phyloP scores from a whole-genome alignment of 2,329 filamentous ascomycete genomes.

The Xylaria multiplex region DNA sequence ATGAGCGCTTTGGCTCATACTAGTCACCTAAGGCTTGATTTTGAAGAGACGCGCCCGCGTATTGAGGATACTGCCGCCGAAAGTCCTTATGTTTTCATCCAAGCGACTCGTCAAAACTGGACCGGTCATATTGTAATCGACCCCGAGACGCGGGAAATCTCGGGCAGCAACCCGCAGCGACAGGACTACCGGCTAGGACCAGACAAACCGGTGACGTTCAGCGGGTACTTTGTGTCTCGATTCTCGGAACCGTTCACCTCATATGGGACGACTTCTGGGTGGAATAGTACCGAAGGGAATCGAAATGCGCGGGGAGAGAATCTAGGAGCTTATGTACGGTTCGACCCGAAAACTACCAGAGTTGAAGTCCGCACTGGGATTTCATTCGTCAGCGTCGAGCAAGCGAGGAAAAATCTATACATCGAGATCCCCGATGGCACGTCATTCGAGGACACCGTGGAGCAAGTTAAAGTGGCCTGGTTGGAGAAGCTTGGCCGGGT shows the following conservation, averaged over 20 bases:
- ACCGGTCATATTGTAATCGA: constrained; percentile 56
- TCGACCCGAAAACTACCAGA: constrained; percentile 43
- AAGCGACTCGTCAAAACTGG: constrained; percentile 58
- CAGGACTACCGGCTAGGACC: constrained; percentile 59
- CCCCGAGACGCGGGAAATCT: constrained; percentile 51
- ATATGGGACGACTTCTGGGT: constrained; percentile 51
- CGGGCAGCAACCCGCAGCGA: constrained; percentile 56
- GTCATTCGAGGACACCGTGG: constrained; percentile 53
- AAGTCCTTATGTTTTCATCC: constrained; percentile 55
- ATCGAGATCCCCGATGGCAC: constrained; percentile 53
- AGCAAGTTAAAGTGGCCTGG: constrained; percentile 55
- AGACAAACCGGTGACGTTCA: constrained; percentile 53
- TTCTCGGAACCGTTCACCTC: constrained; percentile 56
- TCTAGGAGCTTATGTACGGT: constrained; percentile 54
- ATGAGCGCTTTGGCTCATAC: constrained; percentile 57
- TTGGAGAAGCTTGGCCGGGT: constrained; percentile 57
- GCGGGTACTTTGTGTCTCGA: constrained; percentile 58
- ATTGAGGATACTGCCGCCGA: constrained; percentile 1
- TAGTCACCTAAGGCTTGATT: constrained; percentile 55
- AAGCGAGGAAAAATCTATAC: constrained; percentile 57
- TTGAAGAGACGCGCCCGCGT: constrained; percentile 37
- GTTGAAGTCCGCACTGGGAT: constrained; percentile 59
- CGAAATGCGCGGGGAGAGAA: constrained; percentile 49
- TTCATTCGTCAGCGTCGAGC: constrained; percentile 59
- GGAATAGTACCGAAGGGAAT: constrained; percentile 40